Conservation (phyloP, 2,329 filamentous ascomycete genomes). For the Ascochyta fabae region DNA sequence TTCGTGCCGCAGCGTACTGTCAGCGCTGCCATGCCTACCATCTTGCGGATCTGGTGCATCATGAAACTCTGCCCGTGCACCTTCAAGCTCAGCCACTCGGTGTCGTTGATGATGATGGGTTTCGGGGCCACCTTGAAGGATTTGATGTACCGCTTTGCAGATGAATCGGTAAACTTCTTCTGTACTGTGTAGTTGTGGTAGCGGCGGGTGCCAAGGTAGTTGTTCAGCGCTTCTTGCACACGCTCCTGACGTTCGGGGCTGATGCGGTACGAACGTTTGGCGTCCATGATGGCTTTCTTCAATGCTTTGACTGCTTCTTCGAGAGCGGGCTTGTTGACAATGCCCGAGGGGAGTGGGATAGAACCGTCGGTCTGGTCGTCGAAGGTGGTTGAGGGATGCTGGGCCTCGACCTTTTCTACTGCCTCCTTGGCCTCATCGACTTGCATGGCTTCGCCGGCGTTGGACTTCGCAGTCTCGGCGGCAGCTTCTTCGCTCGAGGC, state of each 20-base stretch:
- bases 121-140: conserved; percentile 77
- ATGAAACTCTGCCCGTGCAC: conserved; percentile 99
- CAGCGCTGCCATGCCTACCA: conserved; percentile 92
- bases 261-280: conserved; percentile 86
- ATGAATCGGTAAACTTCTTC: conserved; percentile 80
- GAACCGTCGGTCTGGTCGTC: conserved; percentile 41
- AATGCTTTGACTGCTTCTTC: conserved; percentile 60
- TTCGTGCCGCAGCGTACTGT: conserved; percentile 84
- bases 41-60: conserved; percentile 99
- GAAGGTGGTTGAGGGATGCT: conserved; percentile 33
- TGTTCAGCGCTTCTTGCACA: conserved; percentile 75
- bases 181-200: conserved; percentile 98
- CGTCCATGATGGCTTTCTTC: conserved; percentile 79
- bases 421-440: conserved; percentile 32
- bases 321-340: conserved; percentile 43
- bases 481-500: conserved; percentile 12
- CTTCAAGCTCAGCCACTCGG: conserved; percentile 93
- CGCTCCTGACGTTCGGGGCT: conserved; percentile 72
- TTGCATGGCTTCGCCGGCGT: conserved; percentile 15
- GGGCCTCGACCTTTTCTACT: conserved; percentile 34
- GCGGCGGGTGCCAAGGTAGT: conserved; percentile 84
- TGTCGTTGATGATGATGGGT: conserved; percentile 81
- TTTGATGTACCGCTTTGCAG: conserved; percentile 88
- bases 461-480: conserved; percentile 16
- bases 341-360: conserved; percentile 32